These are phyloP conservation scores for Hyphochytrium catenoides DNA, from an alignment of 352 stramenopile species.

Conservation along the genomic window DNA sequence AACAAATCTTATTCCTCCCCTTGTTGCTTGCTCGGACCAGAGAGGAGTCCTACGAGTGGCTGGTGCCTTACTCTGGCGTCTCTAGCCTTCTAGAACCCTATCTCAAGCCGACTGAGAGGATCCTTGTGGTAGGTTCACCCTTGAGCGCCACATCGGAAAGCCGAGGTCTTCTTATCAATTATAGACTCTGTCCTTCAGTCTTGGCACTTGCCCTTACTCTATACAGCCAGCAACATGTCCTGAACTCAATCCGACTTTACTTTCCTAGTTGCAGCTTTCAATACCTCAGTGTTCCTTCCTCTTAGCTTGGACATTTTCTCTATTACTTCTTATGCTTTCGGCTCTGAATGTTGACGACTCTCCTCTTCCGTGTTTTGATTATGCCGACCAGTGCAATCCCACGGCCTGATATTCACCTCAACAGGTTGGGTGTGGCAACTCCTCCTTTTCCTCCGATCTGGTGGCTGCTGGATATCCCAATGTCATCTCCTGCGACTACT, in stretches of 20 bases:
- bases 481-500: conserved; percentile 47
- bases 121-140: conserved; percentile 24
- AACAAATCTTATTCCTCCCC: too few relatives aligned
- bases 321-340: conserved; percentile 1
- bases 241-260: too few relatives aligned
- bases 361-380: not conserved
- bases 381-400: too few relatives aligned
- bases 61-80: conserved; percentile 25
- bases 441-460: conserved; percentile 34
- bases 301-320: conserved; percentile 2
- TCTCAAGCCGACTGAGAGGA: conserved; percentile 16
- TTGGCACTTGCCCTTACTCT: too few relatives aligned
- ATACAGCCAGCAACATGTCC: too few relatives aligned
- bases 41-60: conserved; percentile 50
- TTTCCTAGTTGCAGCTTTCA: too few relatives aligned
- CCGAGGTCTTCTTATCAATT: too few relatives aligned
- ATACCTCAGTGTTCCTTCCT: too few relatives aligned
- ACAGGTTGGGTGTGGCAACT: conserved; percentile 45
- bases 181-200: too few relatives aligned
- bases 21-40: too few relatives aligned
- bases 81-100: conserved; percentile 16
- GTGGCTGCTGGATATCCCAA: conserved; percentile 24
- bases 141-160: too few relatives aligned
- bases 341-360: not conserved
- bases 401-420: too few relatives aligned